Evolutionary conservation across 2,329 filamentous ascomycete genomes (phyloP), one percentile per base, ranked within the genome.

Genomic region (Aspergillus phoenicis): DNA sequence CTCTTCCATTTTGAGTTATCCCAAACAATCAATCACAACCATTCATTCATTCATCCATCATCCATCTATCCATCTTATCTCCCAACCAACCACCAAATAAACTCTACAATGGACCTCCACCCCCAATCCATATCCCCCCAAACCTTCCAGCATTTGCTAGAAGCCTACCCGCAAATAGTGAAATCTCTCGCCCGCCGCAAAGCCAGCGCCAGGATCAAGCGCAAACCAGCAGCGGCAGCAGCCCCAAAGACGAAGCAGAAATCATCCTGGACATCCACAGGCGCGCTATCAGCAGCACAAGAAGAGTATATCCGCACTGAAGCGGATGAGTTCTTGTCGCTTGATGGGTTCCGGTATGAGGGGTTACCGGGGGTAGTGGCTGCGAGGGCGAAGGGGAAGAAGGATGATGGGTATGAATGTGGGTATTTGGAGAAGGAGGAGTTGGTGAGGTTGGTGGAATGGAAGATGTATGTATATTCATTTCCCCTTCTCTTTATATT

Each of bases 331-430:
- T 77, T 75, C 26, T 36, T 75, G 7, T 52, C 70, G 33, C 62
- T 79, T 26, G 77, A 80, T 64, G 49, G 56, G 8, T 79, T 75
- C 73, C 70, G 79, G 30, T 81, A 78, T 65, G 69, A 71, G 24
- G 62, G 39, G 11, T 61, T 80, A 17, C 76, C 77, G 0, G 56
- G 30, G 7, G 20, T 59, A 2, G 24, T 79, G 26, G 62, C 59
- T 30, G 58, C 59, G 52, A 57, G 70, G 36, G 62, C 57, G 48
- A 41, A 52, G 28, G 51, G 63, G 26, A 26, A 58, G 36, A 57
- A 67, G 52, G 62, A 49, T 24, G 51, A 63, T 26, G 30, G 57
- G 36, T 56, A 68, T 53, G 62, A 59, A 13, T 57, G 51, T 11
- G 55, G 53, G 6, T 68, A 66, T 57, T 52, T 79, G 7, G 66